phyloP scores from a whole-genome alignment of 164 flowering plant species.

The Annona cherimola region DNA sequence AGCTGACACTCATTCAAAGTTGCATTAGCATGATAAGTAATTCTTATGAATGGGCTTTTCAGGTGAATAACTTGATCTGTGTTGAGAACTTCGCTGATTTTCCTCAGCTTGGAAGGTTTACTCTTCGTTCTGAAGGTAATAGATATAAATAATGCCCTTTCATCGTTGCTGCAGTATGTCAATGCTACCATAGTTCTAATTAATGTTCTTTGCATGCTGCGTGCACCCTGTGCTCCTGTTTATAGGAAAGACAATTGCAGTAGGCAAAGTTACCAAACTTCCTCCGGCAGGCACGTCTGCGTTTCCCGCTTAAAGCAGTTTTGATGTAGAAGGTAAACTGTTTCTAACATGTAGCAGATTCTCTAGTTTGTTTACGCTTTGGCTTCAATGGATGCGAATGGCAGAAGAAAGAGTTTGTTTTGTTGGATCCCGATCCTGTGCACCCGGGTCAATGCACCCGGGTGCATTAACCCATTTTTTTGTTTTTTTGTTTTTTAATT shows the following conservation, averaged over 20 bases:
- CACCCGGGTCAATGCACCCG: too few species aligned
- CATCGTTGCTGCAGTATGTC: not conserved
- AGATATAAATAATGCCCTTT: not conserved
- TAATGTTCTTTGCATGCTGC: not conserved
- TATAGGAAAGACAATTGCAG: slow-evolving; percentile 86
- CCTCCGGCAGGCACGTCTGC: slow-evolving; percentile 22
- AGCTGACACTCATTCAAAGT: not conserved
- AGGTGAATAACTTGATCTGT: slow-evolving; percentile 83
- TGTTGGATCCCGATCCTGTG: too few species aligned
- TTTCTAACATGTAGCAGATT: not conserved
- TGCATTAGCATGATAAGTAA: not conserved
- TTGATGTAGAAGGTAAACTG: slow-evolving; percentile 25
- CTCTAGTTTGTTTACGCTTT: not conserved
- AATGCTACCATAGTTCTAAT: not conserved
- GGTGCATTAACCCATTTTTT: too few species aligned
- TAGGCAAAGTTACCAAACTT: slow-evolving; percentile 70
- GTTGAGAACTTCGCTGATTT: slow-evolving; percentile 84
- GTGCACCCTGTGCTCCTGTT: not conserved
- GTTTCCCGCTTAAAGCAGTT: slow-evolving; percentile 24
- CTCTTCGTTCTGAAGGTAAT: slow-evolving; percentile 94
- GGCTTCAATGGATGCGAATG: too few species aligned
- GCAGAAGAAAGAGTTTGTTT: too few species aligned
- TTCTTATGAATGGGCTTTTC: slow-evolving; percentile 16
- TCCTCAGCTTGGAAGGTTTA: slow-evolving; percentile 95
- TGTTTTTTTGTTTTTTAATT: too few species aligned